Percentiles rank a stretch among this genome's conserved stretches.
phyloP scores from a whole-genome alignment of 371 early-diverging fungal species.

The Umbelopsis sp. region DNA sequence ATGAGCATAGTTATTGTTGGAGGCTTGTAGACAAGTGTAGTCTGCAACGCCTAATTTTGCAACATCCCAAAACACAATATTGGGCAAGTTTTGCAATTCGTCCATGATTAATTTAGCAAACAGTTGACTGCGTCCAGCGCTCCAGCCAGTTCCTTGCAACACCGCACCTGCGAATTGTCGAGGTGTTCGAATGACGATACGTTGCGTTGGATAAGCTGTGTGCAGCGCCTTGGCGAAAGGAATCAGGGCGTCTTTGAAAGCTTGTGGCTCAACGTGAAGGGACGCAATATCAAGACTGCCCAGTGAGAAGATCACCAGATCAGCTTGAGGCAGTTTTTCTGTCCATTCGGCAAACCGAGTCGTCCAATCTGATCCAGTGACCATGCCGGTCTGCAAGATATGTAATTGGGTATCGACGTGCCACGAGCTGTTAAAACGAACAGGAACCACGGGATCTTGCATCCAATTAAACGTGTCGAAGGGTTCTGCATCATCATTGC shows the following conservation, averaged over 20 bases:
- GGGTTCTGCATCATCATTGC: conserved; percentile 30
- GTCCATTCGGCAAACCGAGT: conserved; percentile 20
- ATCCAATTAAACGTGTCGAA: conserved; percentile 33
- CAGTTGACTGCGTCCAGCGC: conserved; percentile 38
- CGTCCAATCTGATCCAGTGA: conserved; percentile 27
- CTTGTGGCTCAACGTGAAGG: conserved; percentile 26
- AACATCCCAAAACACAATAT: conserved; percentile 38
- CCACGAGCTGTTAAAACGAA: conserved; percentile 37
- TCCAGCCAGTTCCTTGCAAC: conserved; percentile 32
- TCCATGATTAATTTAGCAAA: conserved; percentile 38
- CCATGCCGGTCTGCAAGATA: conserved; percentile 29
- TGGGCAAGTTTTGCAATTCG: conserved; percentile 18
- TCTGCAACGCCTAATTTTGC: conserved; percentile 39
- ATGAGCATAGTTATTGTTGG: conserved; percentile 34
- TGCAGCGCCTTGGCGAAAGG: conserved; percentile 19
- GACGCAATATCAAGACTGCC: conserved; percentile 36
- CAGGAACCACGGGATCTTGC: conserved; percentile 31
- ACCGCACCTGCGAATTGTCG: conserved; percentile 28
- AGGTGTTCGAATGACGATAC: conserved; percentile 37
- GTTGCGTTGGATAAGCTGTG: conserved; percentile 28
- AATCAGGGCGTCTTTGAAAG: conserved; percentile 25
- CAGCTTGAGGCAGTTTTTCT: conserved; percentile 29
- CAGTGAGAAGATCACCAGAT: conserved; percentile 33
- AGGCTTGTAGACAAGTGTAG: conserved; percentile 28
- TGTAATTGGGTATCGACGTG: conserved; percentile 36